Base-by-base conservation (phyloP, 179 eudicot genomes). In the Pouteria campechiana region DNA sequence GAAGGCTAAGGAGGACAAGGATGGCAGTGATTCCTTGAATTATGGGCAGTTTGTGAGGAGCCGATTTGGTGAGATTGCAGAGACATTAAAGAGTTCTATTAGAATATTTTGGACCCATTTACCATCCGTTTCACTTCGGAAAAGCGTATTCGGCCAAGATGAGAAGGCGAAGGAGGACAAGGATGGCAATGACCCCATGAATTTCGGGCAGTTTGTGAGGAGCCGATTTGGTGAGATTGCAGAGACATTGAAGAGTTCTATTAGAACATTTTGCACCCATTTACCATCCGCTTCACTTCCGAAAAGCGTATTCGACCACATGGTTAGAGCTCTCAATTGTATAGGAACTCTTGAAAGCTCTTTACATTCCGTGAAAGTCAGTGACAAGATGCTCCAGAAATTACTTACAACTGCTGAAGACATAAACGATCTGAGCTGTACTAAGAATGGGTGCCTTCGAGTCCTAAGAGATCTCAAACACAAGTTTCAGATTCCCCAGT, bases 271-370 rank as follows among this genome's bases (percentile, higher is more conserved):
- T 16, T 70, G 46, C 38, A 86, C 86, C 4, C 89, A 86, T 34
- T 28, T 82, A 31, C 89, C 89, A 32, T 76, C 86, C n/a, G 52
- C 59, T 14, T 27, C 25, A 6, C 25, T 82, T 31, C 47, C 85
- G 0, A 6, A 51, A 31, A 21, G 41, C 25, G 57, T 52, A 15
- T 70, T 44, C 1, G 54, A 61, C 46, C 49, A 52, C 23, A 79
- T 86, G 89, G 53, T 72, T n/a, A 18, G 31, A 16, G 59, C 52
- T 17, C 31, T 61, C 32, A 37, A 56, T 36, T 15, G 50, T 46
- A 41, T 78, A 7, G 51, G 62, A 38, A 43, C 34, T 11, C 43
- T 69, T 5, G 22, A 48, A 19, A 32, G 7, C 12, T 39, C 37
- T 30, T 28, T 68, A 17, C 20, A 13, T 21, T 10, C 10, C 21